phyloP scores from a whole-genome alignment of 2,329 filamentous ascomycete species.

The Aspergillus cejpii region DNA sequence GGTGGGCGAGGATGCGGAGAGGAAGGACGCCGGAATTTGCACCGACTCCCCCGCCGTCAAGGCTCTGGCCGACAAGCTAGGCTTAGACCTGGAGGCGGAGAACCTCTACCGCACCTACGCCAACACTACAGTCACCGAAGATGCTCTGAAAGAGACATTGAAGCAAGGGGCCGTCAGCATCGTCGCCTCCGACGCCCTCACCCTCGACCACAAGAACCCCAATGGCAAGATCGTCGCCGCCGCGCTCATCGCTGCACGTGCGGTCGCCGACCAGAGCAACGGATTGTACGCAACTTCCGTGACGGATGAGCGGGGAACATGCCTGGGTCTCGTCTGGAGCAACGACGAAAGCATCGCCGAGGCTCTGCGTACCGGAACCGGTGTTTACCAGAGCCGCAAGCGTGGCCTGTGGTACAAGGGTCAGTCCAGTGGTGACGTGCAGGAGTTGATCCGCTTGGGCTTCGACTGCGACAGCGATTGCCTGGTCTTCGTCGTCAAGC shows the following conservation, averaged over 20 bases:
- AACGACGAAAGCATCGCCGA: slow-evolving; percentile 84
- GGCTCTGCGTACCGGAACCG: slow-evolving; percentile 70
- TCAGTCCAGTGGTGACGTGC: slow-evolving; percentile 85
- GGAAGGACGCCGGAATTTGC: slow-evolving; percentile 32
- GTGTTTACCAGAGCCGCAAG: slow-evolving; percentile 95
- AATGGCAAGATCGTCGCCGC: slow-evolving; percentile 58
- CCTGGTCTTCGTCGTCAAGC: slow-evolving; percentile 78
- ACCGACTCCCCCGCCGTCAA: slow-evolving; percentile 35
- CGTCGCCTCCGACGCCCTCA: slow-evolving; percentile 63
- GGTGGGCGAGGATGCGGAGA: slow-evolving; percentile 33
- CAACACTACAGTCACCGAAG: slow-evolving; percentile 38
- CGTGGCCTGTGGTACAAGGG: slow-evolving; percentile 96
- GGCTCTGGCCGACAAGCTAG: slow-evolving; percentile 33
- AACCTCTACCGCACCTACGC: slow-evolving; percentile 37
- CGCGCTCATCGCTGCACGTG: slow-evolving; percentile 65
- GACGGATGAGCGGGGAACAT: slow-evolving; percentile 75
- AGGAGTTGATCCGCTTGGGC: slow-evolving; percentile 76
- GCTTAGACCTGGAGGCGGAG: slow-evolving; percentile 35
- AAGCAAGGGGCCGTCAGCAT: slow-evolving; percentile 59
- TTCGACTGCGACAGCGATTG: slow-evolving; percentile 94
- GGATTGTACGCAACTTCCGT: slow-evolving; percentile 85
- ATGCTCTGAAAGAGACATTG: slow-evolving; percentile 44
- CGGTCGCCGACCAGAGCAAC: slow-evolving; percentile 74
- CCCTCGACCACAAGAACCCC: slow-evolving; percentile 57
- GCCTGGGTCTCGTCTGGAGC: slow-evolving; percentile 88